Percentiles rank a stretch among this genome's conserved stretches.
These are phyloP conservation scores for Cladosporium colombiae DNA, from an alignment of 2,329 filamentous ascomycete genomes.

Conservation along the genomic window DNA sequence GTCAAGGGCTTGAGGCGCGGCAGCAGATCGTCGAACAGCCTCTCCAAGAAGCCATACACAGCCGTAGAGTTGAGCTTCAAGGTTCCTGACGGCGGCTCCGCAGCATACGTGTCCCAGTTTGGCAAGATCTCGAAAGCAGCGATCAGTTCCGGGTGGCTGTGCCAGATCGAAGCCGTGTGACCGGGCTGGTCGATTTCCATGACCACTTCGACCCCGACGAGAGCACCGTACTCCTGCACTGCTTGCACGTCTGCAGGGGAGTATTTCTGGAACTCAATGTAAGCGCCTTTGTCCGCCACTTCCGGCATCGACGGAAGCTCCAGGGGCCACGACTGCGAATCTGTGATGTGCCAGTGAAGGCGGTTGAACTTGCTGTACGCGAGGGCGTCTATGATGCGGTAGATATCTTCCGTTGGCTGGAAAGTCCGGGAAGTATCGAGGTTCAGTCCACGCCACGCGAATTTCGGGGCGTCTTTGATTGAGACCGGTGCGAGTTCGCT, in stretches of 20 bases:
- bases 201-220: conserved; percentile 69
- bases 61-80: conserved; percentile 73
- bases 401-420: conserved; percentile 67
- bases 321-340: too few species aligned
- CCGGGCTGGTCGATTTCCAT: conserved; percentile 81
- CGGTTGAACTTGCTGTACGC: conserved; percentile 82
- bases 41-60: conserved; percentile 71
- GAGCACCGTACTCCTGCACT: conserved; percentile 70
- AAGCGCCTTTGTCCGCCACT: conserved; percentile 72
- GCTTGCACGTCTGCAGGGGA: conserved; percentile 62
- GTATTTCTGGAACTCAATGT: conserved; percentile 68
- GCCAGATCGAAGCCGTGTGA: conserved; percentile 69
- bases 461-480: conserved; percentile 72
- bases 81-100: conserved; percentile 60
- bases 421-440: conserved; percentile 76
- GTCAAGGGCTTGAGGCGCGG: conserved; percentile 70
- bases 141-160: conserved; percentile 70
- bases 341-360: conserved; percentile 78
- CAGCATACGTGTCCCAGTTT: conserved; percentile 54
- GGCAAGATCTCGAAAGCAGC: conserved; percentile 60
- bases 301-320: too few species aligned
- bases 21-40: conserved; percentile 71
- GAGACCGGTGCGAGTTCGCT: conserved; percentile 68
- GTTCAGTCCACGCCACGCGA: conserved; percentile 75
- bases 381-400: conserved; percentile 73